Conservation (phyloP, 2,329 filamentous ascomycete genomes). For the Colletotrichum chrysophilum region DNA sequence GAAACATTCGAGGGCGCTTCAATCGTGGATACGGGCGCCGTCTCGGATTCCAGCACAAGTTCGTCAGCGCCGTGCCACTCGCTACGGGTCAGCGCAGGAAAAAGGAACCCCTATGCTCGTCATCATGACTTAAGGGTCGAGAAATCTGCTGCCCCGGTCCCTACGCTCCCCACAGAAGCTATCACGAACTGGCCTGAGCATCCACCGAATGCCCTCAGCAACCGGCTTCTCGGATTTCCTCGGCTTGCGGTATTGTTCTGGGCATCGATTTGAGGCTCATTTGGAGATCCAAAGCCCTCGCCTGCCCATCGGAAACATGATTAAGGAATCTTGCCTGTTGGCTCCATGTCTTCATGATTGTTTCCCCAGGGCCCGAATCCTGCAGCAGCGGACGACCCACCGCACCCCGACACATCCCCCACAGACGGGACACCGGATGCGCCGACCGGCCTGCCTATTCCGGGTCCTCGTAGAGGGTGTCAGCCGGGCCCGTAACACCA, state of each 20-base stretch:
- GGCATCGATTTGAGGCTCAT: background rate
- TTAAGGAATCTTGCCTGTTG: background rate
- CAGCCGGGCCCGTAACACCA: background rate
- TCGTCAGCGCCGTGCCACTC: background rate
- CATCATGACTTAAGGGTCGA: background rate
- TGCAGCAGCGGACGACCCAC: conserved; percentile 2
- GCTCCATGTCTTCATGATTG: background rate
- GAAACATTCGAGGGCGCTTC: background rate
- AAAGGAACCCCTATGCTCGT: background rate
- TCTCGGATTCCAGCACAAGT: background rate
- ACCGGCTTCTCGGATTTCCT: background rate
- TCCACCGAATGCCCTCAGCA: background rate
- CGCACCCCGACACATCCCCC: conserved; percentile 14
- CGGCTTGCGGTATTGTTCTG: background rate
- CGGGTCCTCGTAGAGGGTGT: conserved; percentile 8
- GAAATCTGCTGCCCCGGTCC: background rate
- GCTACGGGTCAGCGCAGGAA: background rate
- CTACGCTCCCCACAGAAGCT: conserved; percentile 1
- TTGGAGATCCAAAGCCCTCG: background rate
- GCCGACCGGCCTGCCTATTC: conserved; percentile 21
- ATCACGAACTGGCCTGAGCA: conserved; percentile 11
- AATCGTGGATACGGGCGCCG: background rate
- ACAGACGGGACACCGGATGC: conserved; percentile 13
- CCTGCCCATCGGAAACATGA: background rate
- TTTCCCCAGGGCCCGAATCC: conserved; percentile 4